Percentiles rank a stretch among this genome's conserved stretches.
Evolutionary conservation across 164 flowering plant genomes (phyloP).

Genomic region (Taxillus chinensis): DNA sequence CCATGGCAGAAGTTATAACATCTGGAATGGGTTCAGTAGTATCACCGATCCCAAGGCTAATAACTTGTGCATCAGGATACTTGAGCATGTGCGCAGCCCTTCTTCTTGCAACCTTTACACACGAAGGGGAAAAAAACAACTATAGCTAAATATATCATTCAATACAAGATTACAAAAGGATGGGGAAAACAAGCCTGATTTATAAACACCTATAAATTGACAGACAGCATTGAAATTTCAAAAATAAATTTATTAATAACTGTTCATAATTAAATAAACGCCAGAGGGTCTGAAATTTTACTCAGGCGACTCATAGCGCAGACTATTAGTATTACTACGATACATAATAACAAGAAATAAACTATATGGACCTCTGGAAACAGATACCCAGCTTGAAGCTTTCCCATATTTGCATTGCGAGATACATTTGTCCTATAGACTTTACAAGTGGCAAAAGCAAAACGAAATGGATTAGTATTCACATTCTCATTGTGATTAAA

Average conservation of each 20-base stretch:
- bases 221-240: background rate
- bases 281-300: no score
- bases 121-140: background rate
- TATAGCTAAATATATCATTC: background rate
- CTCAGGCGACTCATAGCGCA: no score
- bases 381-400: slow-evolving; percentile 93
- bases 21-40: slow-evolving; percentile 97
- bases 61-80: slow-evolving; percentile 78
- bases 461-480: background rate
- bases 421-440: slow-evolving; percentile 72
- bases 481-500: no score
- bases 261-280: no score
- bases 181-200: background rate
- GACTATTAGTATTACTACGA: no score
- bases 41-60: slow-evolving; percentile 94
- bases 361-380: slow-evolving; percentile 73
- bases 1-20: slow-evolving; percentile 83
- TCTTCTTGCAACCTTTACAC: slow-evolving; percentile 68
- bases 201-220: no score
- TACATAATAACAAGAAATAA: no score
- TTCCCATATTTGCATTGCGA: slow-evolving; percentile 77
- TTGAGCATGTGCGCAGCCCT: slow-evolving; percentile 64
- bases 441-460: slow-evolving; percentile 17
- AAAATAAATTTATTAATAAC: background rate
- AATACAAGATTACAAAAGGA: background rate